Percentiles rank a stretch among this genome's conserved stretches.
Conservation (phyloP, 805 yeast genomes). For the Pichia exigua region DNA sequence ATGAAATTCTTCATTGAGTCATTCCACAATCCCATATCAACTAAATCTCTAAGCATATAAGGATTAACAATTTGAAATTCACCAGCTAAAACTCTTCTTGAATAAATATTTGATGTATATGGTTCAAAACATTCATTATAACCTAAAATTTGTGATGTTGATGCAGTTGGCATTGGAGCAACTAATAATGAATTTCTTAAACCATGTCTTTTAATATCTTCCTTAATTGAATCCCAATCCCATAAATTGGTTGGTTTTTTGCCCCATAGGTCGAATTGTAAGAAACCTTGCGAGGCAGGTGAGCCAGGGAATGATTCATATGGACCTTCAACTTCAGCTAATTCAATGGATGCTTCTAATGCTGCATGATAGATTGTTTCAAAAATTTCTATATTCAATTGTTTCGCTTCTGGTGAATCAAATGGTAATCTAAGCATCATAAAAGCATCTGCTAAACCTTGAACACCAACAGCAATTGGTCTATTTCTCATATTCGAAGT, state of each 20-base stretch:
- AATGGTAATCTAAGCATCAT: conserved; percentile 49
- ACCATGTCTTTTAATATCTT: conserved; percentile 40
- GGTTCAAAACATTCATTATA: conserved; percentile 59
- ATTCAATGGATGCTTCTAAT: conserved; percentile 48
- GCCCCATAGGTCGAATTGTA: conserved; percentile 53
- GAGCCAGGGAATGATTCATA: conserved; percentile 47
- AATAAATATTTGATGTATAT: conserved; percentile 52
- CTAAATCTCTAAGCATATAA: conserved; percentile 48
- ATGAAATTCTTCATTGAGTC: conserved; percentile 50
- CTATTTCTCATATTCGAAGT: conserved; percentile 49
- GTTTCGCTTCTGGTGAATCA: conserved; percentile 49
- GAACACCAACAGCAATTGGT: conserved; percentile 59
- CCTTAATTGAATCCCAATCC: conserved; percentile 52
- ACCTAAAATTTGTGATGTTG: conserved; percentile 56
- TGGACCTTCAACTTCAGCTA: conserved; percentile 43
- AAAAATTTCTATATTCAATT: conserved; percentile 50
- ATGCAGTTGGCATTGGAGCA: conserved; percentile 65
- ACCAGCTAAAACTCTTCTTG: conserved; percentile 56
- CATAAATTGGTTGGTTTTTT: conserved; percentile 50
- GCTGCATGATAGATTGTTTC: conserved; percentile 58
- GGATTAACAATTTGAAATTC: conserved; percentile 60
- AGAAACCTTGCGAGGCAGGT: conserved; percentile 50
- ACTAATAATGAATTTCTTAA: conserved; percentile 52
- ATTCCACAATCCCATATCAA: conserved; percentile 51
- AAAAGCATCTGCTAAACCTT: conserved; percentile 54